These are phyloP conservation scores for Alnus glutinosa DNA, from an alignment of 306 rosid species.

Conservation along the genomic window DNA sequence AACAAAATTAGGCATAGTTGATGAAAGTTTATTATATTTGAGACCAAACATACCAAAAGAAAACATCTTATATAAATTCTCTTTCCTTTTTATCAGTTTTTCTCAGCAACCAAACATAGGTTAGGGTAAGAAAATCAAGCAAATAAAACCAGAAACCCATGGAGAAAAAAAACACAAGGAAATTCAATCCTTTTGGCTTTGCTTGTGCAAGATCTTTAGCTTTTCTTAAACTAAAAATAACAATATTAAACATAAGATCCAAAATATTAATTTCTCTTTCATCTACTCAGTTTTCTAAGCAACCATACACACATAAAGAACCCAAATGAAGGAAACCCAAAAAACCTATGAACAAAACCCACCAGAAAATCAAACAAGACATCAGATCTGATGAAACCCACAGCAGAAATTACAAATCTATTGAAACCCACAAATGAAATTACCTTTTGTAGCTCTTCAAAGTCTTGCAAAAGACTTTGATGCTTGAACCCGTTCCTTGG, in stretches of 20 bases:
- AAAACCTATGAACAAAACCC: constrained; percentile 11
- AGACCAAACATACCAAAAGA: neutral
- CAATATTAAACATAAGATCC: constrained; percentile 23
- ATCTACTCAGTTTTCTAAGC: constrained; percentile 9
- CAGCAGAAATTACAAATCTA: constrained; percentile 16
- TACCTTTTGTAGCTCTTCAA: constrained; percentile 75
- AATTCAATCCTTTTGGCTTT: neutral
- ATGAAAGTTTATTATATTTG: neutral
- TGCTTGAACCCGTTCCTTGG: constrained; percentile 64
- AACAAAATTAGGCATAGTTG: neutral
- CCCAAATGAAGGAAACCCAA: constrained; percentile 25
- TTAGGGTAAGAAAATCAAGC: neutral
- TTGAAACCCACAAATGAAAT: constrained; percentile 8
- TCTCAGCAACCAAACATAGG: neutral
- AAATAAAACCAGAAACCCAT: neutral
- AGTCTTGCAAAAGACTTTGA: constrained; percentile 83
- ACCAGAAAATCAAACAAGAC: constrained; percentile 24
- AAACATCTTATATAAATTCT: neutral
- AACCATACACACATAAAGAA: constrained; percentile 10
- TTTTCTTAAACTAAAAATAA: neutral
- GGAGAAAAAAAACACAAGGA: neutral
- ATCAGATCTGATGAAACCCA: constrained; percentile 52
- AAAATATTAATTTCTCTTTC: neutral
- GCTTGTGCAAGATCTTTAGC: neutral
- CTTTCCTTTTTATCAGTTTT: neutral